phyloP scores from a whole-genome alignment of 83 land plant species.

The Larix sibirica region DNA sequence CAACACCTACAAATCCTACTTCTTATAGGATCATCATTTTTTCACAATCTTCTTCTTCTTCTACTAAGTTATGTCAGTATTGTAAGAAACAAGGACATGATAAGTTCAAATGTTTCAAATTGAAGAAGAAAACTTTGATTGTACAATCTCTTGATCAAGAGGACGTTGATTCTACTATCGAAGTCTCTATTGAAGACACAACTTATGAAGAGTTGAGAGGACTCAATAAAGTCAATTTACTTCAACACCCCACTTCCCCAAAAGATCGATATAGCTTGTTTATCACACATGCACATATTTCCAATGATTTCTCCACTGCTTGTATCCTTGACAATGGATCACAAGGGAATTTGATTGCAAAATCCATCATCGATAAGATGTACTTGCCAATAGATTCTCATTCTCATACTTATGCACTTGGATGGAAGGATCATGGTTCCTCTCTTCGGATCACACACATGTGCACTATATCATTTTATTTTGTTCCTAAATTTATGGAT shows the following conservation, averaged over 20 bases:
- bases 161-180: not conserved
- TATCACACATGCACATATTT: too few species aligned
- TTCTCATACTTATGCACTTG: not conserved
- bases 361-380: not conserved
- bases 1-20: too few species aligned
- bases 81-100: not conserved
- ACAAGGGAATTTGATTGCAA: not conserved
- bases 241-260: not conserved
- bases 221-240: not conserved
- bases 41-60: too few species aligned
- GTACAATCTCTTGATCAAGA: not conserved
- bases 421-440: not conserved
- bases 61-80: too few species aligned
- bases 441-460: not conserved
- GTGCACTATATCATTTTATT: not conserved
- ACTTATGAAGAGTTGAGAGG: not conserved
- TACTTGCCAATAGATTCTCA: not conserved
- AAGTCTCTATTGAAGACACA: not conserved
- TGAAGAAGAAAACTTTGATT: not conserved
- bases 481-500: not conserved
- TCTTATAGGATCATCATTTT: too few species aligned
- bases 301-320: too few species aligned
- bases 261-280: not conserved
- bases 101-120: too few species aligned
- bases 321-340: not conserved